Percentiles rank a stretch among this genome's conserved stretches.
Evolutionary conservation across 2,329 filamentous ascomycete genomes (phyloP).

Genomic region (Chaetomium strumarium): DNA sequence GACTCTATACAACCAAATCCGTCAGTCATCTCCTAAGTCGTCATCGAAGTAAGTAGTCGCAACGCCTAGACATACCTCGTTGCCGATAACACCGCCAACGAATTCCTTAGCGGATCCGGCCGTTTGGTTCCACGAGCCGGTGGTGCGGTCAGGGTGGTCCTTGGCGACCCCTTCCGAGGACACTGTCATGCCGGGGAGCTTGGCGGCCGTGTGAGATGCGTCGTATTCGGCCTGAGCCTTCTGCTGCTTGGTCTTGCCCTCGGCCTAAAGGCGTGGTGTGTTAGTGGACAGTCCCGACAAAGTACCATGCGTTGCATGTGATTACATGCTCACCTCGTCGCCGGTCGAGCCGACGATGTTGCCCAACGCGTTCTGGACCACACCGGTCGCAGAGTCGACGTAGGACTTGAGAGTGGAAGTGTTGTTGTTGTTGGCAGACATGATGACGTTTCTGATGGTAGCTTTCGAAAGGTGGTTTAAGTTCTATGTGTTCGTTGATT

Average conservation of each 20-base stretch:
- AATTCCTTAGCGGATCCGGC: constrained; percentile 80
- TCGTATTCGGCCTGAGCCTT: constrained; percentile 63
- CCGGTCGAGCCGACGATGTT: constrained; percentile 64
- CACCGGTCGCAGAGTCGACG: constrained; percentile 65
- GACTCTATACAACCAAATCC: constrained; percentile 35
- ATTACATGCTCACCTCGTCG: constrained; percentile 44
- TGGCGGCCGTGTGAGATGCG: constrained; percentile 67
- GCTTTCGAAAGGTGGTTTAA: neutral
- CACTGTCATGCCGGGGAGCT: constrained; percentile 66
- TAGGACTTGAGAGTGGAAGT: constrained; percentile 75
- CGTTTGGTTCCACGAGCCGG: constrained; percentile 82
- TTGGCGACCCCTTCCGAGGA: constrained; percentile 64
- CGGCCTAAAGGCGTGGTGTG: constrained; percentile 27
- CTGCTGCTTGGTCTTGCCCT: constrained; percentile 60
- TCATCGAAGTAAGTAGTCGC: neutral
- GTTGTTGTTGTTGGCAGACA: constrained; percentile 37
- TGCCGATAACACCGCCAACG: constrained; percentile 68
- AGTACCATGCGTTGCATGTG: constrained; percentile 1
- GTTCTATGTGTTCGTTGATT: constrained; percentile 1
- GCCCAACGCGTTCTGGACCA: constrained; percentile 66
- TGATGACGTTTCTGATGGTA: constrained; percentile 25
- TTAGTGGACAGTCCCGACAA: neutral
- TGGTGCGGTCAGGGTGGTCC: constrained; percentile 65
- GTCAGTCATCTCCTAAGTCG: neutral
- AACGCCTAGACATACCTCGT: constrained; percentile 55